Evolutionary conservation across 768 basidiomycete genomes (phyloP), one percentile per base, ranked within the genome.

Genomic region (Leccinellum albellum): DNA sequence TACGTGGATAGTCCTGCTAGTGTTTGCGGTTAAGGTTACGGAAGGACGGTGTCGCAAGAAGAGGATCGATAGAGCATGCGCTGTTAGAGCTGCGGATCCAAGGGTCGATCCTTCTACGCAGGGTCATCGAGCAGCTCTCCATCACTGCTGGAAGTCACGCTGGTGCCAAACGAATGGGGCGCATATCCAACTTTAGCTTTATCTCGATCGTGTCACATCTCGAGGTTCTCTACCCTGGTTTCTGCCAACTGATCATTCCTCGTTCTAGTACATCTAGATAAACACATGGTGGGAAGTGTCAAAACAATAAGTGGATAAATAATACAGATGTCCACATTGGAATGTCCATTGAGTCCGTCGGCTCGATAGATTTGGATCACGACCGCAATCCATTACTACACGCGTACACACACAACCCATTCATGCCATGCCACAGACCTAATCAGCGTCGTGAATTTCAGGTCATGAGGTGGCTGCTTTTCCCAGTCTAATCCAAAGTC

Each of bases 401-500:
- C 29, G 28, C 2, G 37, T 20, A 40, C n/a, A 40, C n/a, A 20
- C 10, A 20, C 13, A 13, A 37, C 35, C 35, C 35, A 37, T 26
- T 29, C 46, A 14, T 20, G 24, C 42, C 23, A 29, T n/a, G 15
- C 20, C n/a, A 8, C 28, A 47, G 9, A 15, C 4, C 28, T 26
- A 47, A 46, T 21, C 17, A 9, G 8, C 15, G 7, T n/a, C 28
- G 35, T 42, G 5, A 56, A 3, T 48, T 26, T 31, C 14, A 33
- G 35, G 29, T 66, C 56, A 73, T 45, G 35, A 44, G 9, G 46
- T n/a, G n/a, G 53, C 42, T 21, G 55, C 57, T 50, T 65, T 74
- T 17, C 72, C 70, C 53, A 83, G 76, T 49, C 76, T 75, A n/a
- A 85, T 75, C 85, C 85, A 85, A 51, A 85, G 63, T 8, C 83